phyloP scores from a whole-genome alignment of 2,329 filamentous ascomycete species.

The Claviceps africana region DNA sequence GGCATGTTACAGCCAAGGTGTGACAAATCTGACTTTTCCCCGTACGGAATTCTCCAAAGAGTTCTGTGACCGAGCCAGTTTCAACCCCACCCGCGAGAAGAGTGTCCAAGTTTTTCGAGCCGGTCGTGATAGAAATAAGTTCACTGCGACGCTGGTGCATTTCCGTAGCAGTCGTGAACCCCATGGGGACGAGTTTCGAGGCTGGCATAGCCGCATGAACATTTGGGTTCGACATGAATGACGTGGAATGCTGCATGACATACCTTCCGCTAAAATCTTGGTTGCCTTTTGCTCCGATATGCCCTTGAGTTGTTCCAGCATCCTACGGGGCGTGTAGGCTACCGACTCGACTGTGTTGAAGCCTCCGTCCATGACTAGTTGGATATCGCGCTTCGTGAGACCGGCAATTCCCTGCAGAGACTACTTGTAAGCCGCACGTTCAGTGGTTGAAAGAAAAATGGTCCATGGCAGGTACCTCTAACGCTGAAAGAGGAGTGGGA shows the following conservation, averaged over 20 bases:
- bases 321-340: slow-evolving; percentile 74
- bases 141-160: slow-evolving; percentile 97
- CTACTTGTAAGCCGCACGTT: not conserved
- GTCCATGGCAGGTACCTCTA: slow-evolving; percentile 53
- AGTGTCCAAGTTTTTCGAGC: slow-evolving; percentile 93
- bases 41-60: slow-evolving; percentile 95
- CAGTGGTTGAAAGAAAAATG: not conserved
- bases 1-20: slow-evolving; percentile 94
- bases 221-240: not conserved
- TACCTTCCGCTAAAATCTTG: slow-evolving; percentile 83
- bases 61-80: slow-evolving; percentile 93
- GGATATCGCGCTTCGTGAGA: slow-evolving; percentile 88
- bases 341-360: slow-evolving; percentile 93
- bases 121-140: slow-evolving; percentile 93
- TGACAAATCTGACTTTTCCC: slow-evolving; percentile 99
- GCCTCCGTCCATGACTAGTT: slow-evolving; percentile 79
- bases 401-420: slow-evolving; percentile 61
- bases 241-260: slow-evolving; percentile 6
- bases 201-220: slow-evolving; percentile 35
- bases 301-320: slow-evolving; percentile 89
- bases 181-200: slow-evolving; percentile 94
- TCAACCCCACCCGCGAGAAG: slow-evolving; percentile 88
- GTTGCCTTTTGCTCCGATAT: slow-evolving; percentile 94
- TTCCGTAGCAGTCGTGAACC: slow-evolving; percentile 95
- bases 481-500: slow-evolving; percentile 71